Evolutionary conservation across 129 eudicot genomes (phyloP), one percentile per base, ranked within the genome.

Genomic region (Centrapalus pauciflorus): DNA sequence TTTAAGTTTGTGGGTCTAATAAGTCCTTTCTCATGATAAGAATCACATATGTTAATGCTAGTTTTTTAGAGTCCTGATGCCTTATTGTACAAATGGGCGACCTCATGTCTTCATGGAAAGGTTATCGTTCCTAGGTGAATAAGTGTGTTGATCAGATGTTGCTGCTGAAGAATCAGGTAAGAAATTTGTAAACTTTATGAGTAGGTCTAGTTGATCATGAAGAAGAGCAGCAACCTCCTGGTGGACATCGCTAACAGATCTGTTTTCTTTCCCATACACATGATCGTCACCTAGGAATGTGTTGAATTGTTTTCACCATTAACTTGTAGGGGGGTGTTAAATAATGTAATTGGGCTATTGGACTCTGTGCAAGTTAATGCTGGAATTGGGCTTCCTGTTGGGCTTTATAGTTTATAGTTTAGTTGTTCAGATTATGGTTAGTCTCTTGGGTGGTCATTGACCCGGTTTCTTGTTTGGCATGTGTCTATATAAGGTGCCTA

Each of bases 151-250:
- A 56, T 35, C 28, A 54, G 76, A 76, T 28, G 60, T 51, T 62
- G 79, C 61, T 23, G 84, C 85, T 21, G 86, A 64, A 45, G 80
- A 56, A 71, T 82, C 84, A 45, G 96, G 95, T 38, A 92, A 81
- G 69, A 88, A 88, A 59, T 83, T 85, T 30, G 85, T 74, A 72
- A 92, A 88, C 50, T 92, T 96, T 1, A 35, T 82, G 59, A 92
- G 91, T 33, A 92, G 80, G 72, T 92, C 98, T 56, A 75, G 76
- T 52, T 92, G 89, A 72, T 86, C 82, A 63, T 70, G 87, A 74
- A 92, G 82, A 76, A 92, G 98, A 49, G 64, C 79, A 70, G 98
- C 74, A 78, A 92, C 98, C 98, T 92, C 96, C 26, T 78, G 79
- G 75, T 88, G 84, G 75, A 92, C 96, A 74, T 88, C 87, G 3